These are phyloP conservation scores for Euryodendron excelsum DNA, from an alignment of 148 eudicot genomes.

Conservation along the genomic window DNA sequence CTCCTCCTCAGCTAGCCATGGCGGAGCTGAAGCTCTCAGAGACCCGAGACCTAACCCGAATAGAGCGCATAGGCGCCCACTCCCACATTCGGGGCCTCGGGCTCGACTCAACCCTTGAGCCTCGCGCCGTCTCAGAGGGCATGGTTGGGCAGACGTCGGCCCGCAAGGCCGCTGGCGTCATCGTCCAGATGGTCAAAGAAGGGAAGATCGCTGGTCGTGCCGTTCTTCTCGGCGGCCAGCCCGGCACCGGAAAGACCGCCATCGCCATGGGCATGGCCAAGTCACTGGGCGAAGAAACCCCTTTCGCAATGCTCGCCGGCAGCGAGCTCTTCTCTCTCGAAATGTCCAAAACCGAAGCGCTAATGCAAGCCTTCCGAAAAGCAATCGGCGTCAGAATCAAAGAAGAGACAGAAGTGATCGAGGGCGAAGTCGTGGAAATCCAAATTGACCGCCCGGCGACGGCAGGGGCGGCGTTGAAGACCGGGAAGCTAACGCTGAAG, in stretches of 20 bases:
- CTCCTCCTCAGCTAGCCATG: slow-evolving; percentile 30
- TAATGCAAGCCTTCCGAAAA: slow-evolving; percentile 79
- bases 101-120: slow-evolving; percentile 78
- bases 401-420: slow-evolving; percentile 88
- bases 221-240: slow-evolving; percentile 89
- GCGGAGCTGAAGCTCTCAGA: slow-evolving; percentile 83
- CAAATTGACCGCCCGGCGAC: slow-evolving; percentile 74
- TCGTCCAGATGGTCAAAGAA: slow-evolving; percentile 85
- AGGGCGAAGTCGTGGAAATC: slow-evolving; percentile 87
- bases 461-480: slow-evolving; percentile 68
- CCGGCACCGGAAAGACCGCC: slow-evolving; percentile 97
- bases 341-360: slow-evolving; percentile 92
- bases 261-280: slow-evolving; percentile 99
- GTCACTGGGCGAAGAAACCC: slow-evolving; percentile 74
- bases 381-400: slow-evolving; percentile 85
- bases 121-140: slow-evolving; percentile 81
- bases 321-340: slow-evolving; percentile 88
- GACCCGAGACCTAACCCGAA: slow-evolving; percentile 78
- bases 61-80: slow-evolving; percentile 94
- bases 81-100: slow-evolving; percentile 97
- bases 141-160: slow-evolving; percentile 86
- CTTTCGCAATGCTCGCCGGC: slow-evolving; percentile 86
- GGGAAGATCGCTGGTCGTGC: slow-evolving; percentile 96
- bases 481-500: slow-evolving; percentile 84
- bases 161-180: slow-evolving; percentile 92